phyloP scores from a whole-genome alignment of 129 eudicot genomes.

The Solidago caesia region DNA sequence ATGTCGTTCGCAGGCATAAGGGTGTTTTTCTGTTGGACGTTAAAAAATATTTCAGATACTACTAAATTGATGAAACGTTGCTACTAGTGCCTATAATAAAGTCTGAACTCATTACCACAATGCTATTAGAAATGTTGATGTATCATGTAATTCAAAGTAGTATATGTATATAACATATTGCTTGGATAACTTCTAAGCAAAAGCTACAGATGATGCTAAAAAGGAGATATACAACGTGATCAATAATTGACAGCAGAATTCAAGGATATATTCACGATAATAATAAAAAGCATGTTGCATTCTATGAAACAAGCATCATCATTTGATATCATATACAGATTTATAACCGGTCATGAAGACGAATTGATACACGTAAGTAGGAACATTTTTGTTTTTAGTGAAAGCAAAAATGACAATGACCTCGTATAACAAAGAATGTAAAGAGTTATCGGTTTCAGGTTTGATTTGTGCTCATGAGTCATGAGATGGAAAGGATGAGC shows the following conservation, averaged over 20 bases:
- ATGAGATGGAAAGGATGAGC: slow-evolving; percentile 19
- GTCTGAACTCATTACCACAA: too few relatives aligned
- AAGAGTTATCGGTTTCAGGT: not conserved
- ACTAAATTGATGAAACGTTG: too few relatives aligned
- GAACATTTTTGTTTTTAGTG: too few relatives aligned
- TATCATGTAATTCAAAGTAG: too few relatives aligned
- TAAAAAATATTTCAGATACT: too few relatives aligned
- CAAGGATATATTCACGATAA: not conserved
- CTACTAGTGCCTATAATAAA: too few relatives aligned
- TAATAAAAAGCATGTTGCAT: not conserved
- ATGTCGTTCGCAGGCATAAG: too few relatives aligned
- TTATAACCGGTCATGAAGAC: not conserved
- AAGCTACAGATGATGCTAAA: slow-evolving; percentile 21
- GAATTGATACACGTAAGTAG: too few relatives aligned
- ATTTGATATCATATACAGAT: slow-evolving; percentile 2
- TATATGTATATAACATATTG: not conserved
- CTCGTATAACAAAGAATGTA: not conserved
- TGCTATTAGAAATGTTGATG: too few relatives aligned
- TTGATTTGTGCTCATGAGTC: slow-evolving; percentile 17
- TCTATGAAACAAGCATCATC: not conserved
- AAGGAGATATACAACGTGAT: slow-evolving; percentile 27
- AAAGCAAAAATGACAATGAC: too few relatives aligned
- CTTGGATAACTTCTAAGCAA: slow-evolving; percentile 29
- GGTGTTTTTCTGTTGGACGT: too few relatives aligned
- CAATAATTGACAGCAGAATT: not conserved